Base-by-base conservation (phyloP, 345 rosid genomes). In the Diplotaxis tenuifolia region DNA sequence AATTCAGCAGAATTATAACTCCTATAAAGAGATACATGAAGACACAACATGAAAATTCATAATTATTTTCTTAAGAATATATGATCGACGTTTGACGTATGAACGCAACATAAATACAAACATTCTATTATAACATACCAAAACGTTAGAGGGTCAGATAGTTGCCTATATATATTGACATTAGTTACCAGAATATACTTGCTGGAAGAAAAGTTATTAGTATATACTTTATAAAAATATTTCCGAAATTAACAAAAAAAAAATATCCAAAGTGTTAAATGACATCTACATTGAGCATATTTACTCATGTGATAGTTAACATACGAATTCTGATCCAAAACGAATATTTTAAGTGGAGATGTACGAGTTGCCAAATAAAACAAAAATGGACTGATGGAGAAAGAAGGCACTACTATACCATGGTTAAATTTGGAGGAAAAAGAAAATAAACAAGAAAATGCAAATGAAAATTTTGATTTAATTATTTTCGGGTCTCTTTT, bases 331-430 rank as follows among this genome's bases (percentile, higher is more conserved):
- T 42, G 49, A 32, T 69, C 59, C 52, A 62, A 42, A 69, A 62
- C 52, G 74, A 75, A 75, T 62, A 69, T 42, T 62, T 45, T 62
- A 62, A 62, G 79, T 69, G 75, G 75, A 55, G 29, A 55, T 63
- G 60, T 62, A 7, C 3, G 38, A 25, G 15, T 62, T 61, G 23
- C 74, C 58, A 75, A 7, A 68, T n/a, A 62, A 68, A 68, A 75
- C 23, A 25, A 62, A 53, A 61, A 1, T 53, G 65, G 21, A 28
- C 47, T 47, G 70, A 70, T 70, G 58, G 71, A 70, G 60, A 65
- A 62, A 28, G 61, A 76, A 55, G 14, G 71, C 75, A 70, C 79
- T 70, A 70, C 79, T 70, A 64, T 63, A 45, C 66, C 36, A 70
- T 31, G 20, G 18, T 50, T 22, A 45, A 27, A 11, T 12, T 47